Evolutionary conservation across 1,139 yeast species (phyloP).

Genomic region (Sugiyamaella xylanicola): DNA sequence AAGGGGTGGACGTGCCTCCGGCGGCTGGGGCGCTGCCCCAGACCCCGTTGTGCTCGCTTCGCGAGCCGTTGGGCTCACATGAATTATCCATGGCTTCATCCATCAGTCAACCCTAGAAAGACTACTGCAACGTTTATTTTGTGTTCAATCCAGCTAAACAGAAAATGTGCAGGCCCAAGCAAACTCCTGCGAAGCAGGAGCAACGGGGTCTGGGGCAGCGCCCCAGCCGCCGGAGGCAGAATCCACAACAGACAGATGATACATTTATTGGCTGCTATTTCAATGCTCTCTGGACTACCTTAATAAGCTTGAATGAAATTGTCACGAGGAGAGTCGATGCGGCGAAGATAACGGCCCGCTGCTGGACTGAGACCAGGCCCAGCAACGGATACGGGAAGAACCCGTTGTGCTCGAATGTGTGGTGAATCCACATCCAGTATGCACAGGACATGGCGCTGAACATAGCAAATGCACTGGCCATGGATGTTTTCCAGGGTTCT

Average conservation of each 20-base stretch:
- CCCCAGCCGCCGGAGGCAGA: slow-evolving; percentile 2
- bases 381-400: slow-evolving; percentile 42
- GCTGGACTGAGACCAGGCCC: slow-evolving; percentile 27
- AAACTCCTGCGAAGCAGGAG: background rate
- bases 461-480: slow-evolving; percentile 27
- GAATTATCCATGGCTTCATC: too few species aligned
- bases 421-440: slow-evolving; percentile 42
- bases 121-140: too few species aligned
- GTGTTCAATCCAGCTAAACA: too few species aligned
- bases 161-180: too few species aligned
- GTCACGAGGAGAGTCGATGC: slow-evolving; percentile 30
- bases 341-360: slow-evolving; percentile 31
- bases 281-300: slow-evolving; percentile 22
- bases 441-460: slow-evolving; percentile 31
- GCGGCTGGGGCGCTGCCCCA: slow-evolving; percentile 3
- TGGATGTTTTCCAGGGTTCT: slow-evolving; percentile 32
- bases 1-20: background rate
- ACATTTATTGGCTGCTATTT: background rate
- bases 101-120: too few species aligned
- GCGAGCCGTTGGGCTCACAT: too few species aligned
- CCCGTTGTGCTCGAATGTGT: slow-evolving; percentile 36
- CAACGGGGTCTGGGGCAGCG: slow-evolving; percentile 1
- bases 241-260: background rate
- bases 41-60: background rate
- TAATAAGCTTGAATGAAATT: slow-evolving; percentile 21